Evolutionary conservation across 768 basidiomycete species (phyloP), one percentile per base, ranked within the genome.

Genomic region (Lactarius hengduanensis): DNA sequence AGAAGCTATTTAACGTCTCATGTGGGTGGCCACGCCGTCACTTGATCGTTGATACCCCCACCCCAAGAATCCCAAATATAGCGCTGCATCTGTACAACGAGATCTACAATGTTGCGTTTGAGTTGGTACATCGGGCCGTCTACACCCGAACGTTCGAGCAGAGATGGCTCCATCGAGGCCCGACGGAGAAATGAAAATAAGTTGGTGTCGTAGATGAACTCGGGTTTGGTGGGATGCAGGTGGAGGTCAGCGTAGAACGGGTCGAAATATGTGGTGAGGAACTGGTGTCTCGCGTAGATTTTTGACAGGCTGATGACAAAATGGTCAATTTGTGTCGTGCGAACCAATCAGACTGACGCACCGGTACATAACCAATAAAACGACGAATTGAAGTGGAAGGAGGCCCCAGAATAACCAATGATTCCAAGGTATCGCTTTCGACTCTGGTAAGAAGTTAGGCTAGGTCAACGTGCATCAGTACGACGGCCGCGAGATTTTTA

Each of bases 261-360:
- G 73, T 93, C 90, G 71, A 88, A 91, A 70, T 91, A 92, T 65
- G 83, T 87, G 67, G 86, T 88, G 71, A 91, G 79, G 76, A 90
- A 92, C 36, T 85, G 77, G 28, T 83, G 79, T 72, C 75, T 80
- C 55, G 88, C 84, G 57, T 78, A 80, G 38, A 75, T 74, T 57
- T 76, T 71, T 66, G 81, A 80, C 71, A 85, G 68, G 70, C 90
- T 86, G 67, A 57, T 55, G 61, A 38, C 41, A 45, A 34, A 50
- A 60, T 3, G 41, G 66, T 50, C 41, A 36, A 58, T 30, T 28
- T 16, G 28, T 13, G 34, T 32, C 26, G 45, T 18, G 26, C 20
- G 10, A 34, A 38, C 54, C 41, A 16, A 20, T 56, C n/a, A 50
- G 22, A 43, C 50, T 45, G 16, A 72, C 80, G 11, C 73, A 90